Evolutionary conservation across 1,284 basidiomycete species (phyloP), one percentile per base, ranked within the genome.

Genomic region (Naganishia albida): DNA sequence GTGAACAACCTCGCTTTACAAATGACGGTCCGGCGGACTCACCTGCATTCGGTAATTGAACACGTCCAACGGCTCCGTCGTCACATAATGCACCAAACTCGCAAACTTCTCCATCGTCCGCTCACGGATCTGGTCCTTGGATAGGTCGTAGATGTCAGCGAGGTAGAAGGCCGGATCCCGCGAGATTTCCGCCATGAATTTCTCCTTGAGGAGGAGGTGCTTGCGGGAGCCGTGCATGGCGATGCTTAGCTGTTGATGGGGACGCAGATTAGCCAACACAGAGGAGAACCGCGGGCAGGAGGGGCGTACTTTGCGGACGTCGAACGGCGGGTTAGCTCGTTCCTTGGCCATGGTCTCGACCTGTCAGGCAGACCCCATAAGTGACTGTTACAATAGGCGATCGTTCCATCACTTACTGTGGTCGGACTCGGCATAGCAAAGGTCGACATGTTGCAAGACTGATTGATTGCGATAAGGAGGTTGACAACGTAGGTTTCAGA

Each of bases 71-170:
- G 74, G 74, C 70, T 82, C 81, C 48, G 74, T 80, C 18, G 79
- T 78, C 10, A 82, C 81, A 65, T 80, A 82, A 72, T 81, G 77
- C 2, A 81, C 80, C 78, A 81, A 79, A 7, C 75, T 75, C 15
- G 72, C 71, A 65, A 80, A 80, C 73, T 77, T 78, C 68, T 80
- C 78, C 81, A 82, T 82, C 4, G 82, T 81, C 25, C 81, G 70
- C 69, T 81, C 79, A 30, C 83, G 72, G 7, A 85, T 73, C 71
- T 84, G 77, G 59, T 82, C 82, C 73, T 83, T 84, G 44, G 80
- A 77, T 13, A 85, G 72, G 72, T 85, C 84, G 71, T 84, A 83
- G 59, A 84, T 81, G 74, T 84, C 83, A 49, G 76, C 78, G 30
- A 82, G 75, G 71, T 80, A 79, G 78, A 83, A 83, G n/a, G 80